Evolutionary conservation across 352 stramenopile species (phyloP), one percentile per base, ranked within the genome.

Genomic region (Globisporangium mamillatum): DNA sequence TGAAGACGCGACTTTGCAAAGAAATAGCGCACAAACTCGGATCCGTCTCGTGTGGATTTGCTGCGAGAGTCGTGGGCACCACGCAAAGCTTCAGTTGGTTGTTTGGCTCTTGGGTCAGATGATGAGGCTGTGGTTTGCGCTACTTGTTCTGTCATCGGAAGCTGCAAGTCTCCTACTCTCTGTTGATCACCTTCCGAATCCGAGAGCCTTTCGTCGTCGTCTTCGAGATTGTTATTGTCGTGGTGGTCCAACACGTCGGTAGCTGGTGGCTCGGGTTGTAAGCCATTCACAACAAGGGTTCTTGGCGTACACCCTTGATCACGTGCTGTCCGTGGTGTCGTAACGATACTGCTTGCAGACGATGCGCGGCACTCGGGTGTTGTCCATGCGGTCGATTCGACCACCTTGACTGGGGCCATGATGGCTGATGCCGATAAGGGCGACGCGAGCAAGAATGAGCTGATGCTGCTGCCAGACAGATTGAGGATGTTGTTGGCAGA

Each of bases 1-100:
- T 96, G 89, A 12, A 96, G 64, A 27, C 89, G 72, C 9, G 89
- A 96, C 64, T 95, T 96, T 25, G 78, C 83, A 67, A 96, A 96
- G 63, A 88, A 96, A 34, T 93, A 78, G 0, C 77, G 74, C 0
- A 94, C 87, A 60, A 93, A 96, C 6, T 73, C 82, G 1, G 88
- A 74, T 5, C 88, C 86, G 68, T 94, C 88, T 58, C 74, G 75
- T 1, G 86, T 92, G 12, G 80, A 93, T 66, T 90, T 93, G 4
- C 78, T 84, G 29, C 68, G 72, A 25, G 68, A 55, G 20, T 46
- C 29, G 0, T 52, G 44, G 22, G 18, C 44, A 52, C 41, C 7
- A 54, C 12, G 38, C 53, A 27, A 1, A 5, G 10, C 27, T 22
- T 22, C 27, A 9, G 29, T 25, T 14, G 22, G 7, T 22, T 57